Evolutionary conservation across 2,329 filamentous ascomycete genomes (phyloP).

Genomic region (Lasiodiplodia gonubiensis): DNA sequence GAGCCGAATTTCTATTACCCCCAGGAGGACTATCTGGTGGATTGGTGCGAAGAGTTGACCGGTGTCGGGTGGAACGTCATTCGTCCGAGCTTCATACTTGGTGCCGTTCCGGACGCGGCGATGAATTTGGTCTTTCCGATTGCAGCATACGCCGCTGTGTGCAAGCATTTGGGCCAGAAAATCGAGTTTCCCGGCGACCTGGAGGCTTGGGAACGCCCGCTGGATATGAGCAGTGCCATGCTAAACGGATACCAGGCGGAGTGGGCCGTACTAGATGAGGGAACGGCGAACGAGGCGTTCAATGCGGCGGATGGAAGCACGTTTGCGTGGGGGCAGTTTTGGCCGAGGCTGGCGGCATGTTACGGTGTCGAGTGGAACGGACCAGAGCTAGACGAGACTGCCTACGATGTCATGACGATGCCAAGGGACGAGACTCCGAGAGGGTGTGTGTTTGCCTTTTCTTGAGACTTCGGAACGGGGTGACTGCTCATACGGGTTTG

Average conservation of each 20-base stretch:
- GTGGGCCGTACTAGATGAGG: slow-evolving; percentile 55
- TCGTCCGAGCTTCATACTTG: slow-evolving; percentile 56
- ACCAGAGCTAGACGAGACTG: slow-evolving; percentile 37
- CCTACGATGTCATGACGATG: slow-evolving; percentile 35
- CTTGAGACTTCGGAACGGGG: background rate
- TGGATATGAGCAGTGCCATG: slow-evolving; percentile 51
- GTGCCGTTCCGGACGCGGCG: slow-evolving; percentile 55
- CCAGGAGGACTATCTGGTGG: slow-evolving; percentile 57
- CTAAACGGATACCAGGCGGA: slow-evolving; percentile 58
- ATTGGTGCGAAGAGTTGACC: slow-evolving; percentile 48
- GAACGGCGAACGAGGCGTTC: slow-evolving; percentile 54
- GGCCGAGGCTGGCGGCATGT: slow-evolving; percentile 54
- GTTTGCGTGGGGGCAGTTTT: slow-evolving; percentile 57
- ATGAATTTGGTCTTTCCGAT: slow-evolving; percentile 59
- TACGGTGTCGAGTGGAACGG: slow-evolving; percentile 49
- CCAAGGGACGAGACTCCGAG: slow-evolving; percentile 40
- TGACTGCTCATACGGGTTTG: slow-evolving; percentile 11
- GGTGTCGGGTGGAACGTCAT: slow-evolving; percentile 53
- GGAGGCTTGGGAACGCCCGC: slow-evolving; percentile 51
- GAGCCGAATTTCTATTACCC: slow-evolving; percentile 63
- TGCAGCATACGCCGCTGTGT: slow-evolving; percentile 58
- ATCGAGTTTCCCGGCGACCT: slow-evolving; percentile 55
- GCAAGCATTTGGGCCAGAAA: slow-evolving; percentile 48
- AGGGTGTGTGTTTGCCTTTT: slow-evolving; percentile 31
- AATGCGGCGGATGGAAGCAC: slow-evolving; percentile 55